phyloP scores from a whole-genome alignment of 2,329 filamentous ascomycete genomes.

The Talaromyces sp. region DNA sequence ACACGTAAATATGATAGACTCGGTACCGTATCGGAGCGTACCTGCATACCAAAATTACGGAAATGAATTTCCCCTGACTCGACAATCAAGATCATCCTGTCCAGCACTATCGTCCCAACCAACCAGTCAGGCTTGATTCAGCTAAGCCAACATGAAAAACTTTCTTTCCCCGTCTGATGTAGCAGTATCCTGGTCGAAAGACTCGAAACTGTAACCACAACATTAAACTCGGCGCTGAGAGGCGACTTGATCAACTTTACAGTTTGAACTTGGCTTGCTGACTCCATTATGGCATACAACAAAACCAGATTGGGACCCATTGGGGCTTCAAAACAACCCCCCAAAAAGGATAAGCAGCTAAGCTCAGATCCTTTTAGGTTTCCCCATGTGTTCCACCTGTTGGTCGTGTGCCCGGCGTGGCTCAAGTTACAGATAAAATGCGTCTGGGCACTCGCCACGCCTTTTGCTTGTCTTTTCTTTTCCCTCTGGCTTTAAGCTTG shows the following conservation, averaged over 20 bases:
- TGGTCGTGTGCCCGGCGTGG: neutral
- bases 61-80: neutral
- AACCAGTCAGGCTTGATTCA: neutral
- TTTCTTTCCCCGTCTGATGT: neutral
- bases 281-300: neutral
- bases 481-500: neutral
- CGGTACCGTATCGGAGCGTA: neutral
- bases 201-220: neutral
- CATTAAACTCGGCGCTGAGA: neutral
- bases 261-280: neutral
- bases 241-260: neutral
- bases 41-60: neutral
- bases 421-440: neutral
- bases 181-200: neutral
- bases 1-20: neutral
- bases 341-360: neutral
- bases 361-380: constrained; percentile 6
- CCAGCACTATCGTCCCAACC: neutral
- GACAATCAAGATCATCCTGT: neutral
- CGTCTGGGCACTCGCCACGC: neutral
- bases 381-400: neutral
- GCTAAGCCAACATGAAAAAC: neutral
- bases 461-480: neutral
- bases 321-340: neutral
- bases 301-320: neutral